Percentiles rank a stretch among this genome's conserved stretches.
Conservation (phyloP, 345 rosid species). For the Eucalyptus rudis region DNA sequence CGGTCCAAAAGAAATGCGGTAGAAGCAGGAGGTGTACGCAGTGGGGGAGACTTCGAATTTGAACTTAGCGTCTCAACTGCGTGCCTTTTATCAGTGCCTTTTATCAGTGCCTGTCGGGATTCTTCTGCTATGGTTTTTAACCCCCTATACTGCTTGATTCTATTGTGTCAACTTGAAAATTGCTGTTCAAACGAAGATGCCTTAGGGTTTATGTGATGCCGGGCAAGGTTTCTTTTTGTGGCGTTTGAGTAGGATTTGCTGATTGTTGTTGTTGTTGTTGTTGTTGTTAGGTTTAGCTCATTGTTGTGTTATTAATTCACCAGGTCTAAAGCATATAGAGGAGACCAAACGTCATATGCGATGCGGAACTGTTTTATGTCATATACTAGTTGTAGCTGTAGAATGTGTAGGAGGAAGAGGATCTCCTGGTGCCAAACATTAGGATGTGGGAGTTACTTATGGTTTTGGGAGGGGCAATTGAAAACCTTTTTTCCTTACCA, state of each 20-base stretch:
- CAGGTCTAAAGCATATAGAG: not conserved
- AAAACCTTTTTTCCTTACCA: not conserved
- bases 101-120: not conserved
- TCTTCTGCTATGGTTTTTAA: not conserved
- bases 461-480: not conserved
- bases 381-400: not conserved
- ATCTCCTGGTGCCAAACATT: not conserved
- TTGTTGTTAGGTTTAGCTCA: not conserved
- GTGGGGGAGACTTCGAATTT: not conserved
- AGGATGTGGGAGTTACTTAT: not conserved
- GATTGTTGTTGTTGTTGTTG: not conserved
- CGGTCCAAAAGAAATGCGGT: rapidly evolving
- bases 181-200: not conserved
- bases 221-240: not conserved
- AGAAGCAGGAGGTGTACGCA: not conserved
- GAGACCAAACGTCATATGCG: not conserved
- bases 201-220: not conserved
- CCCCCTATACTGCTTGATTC: not conserved
- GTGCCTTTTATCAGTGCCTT: not conserved
- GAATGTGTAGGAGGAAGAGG: not conserved
- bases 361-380: not conserved
- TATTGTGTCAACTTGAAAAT: not conserved
- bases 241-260: not conserved
- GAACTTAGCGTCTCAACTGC: not conserved
- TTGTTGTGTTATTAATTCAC: not conserved